phyloP scores from a whole-genome alignment of 75 land plant genomes.

The Pinus tabuliformis region DNA sequence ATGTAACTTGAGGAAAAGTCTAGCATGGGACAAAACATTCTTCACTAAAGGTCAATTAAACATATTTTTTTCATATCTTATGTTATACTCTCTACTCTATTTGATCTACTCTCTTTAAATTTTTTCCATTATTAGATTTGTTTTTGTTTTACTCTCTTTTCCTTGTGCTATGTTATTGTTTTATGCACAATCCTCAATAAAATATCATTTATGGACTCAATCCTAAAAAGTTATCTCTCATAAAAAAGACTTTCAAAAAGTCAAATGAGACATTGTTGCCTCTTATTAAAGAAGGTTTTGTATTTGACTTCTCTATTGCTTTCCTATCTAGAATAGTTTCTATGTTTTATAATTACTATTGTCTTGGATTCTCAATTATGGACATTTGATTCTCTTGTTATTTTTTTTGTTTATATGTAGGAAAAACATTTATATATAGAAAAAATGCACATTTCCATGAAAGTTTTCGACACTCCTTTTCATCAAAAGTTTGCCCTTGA shows the following conservation, averaged over 20 bases:
- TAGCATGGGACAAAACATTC: conserved; percentile 93
- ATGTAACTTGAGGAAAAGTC: conserved; percentile 76
- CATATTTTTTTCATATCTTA: neutral
- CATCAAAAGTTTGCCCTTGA: conserved; percentile 10
- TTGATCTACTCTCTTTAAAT: neutral
- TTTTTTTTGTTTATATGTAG: neutral
- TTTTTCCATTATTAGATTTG: too few relatives aligned
- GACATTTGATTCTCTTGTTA: neutral
- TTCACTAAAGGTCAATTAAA: conserved; percentile 65
- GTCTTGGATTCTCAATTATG: neutral
- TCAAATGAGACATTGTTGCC: conserved; percentile 15
- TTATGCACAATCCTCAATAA: neutral
- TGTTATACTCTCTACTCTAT: neutral
- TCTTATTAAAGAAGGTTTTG: conserved; percentile 40
- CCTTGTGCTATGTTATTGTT: neutral
- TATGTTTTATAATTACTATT: neutral
- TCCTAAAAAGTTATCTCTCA: conserved; percentile 64
- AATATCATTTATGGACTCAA: conserved; percentile 52
- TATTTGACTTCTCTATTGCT: neutral
- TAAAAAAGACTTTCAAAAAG: conserved; percentile 32
- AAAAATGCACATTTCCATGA: conserved; percentile 13
- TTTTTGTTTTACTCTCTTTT: neutral
- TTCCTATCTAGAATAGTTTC: neutral
- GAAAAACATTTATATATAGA: neutral
- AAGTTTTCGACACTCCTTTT: conserved; percentile 17